These are phyloP conservation scores for Sphagnum tenellum DNA, from an alignment of 225 moss, liverwort and hornwort species.

Conservation along the genomic window DNA sequence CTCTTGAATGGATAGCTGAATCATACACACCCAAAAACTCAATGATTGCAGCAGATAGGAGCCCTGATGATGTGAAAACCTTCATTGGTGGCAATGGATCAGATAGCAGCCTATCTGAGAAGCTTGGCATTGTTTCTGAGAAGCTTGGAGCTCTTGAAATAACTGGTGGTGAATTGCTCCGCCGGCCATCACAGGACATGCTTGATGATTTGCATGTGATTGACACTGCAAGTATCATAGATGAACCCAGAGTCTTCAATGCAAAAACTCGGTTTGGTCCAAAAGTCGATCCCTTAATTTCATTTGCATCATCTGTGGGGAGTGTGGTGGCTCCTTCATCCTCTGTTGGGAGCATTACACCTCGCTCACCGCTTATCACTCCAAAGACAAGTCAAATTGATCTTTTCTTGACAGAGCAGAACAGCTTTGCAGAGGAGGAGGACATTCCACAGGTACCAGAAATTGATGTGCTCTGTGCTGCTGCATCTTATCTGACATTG, in stretches of 20 bases:
- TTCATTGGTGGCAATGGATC: constrained; percentile 37
- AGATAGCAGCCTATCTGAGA: constrained; percentile 30
- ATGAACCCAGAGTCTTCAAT: constrained; percentile 65
- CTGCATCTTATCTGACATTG: too few relatives aligned
- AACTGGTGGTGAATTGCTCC: constrained; percentile 46
- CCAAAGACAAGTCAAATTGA: constrained; percentile 78
- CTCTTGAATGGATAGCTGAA: constrained; percentile 79
- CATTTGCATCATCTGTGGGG: constrained; percentile 49
- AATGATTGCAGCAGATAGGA: constrained; percentile 35
- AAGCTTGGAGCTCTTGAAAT: constrained; percentile 42
- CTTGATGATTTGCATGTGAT: constrained; percentile 94
- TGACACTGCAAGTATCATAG: constrained; percentile 88
- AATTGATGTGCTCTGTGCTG: too few relatives aligned
- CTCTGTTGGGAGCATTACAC: constrained; percentile 77
- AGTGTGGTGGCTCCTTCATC: constrained; percentile 52
- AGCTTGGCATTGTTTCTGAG: constrained; percentile 40
- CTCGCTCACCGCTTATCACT: constrained; percentile 72
- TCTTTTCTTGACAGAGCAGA: constrained; percentile 61
- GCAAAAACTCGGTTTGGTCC: constrained; percentile 85
- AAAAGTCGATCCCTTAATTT: constrained; percentile 48
- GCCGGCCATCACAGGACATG: constrained; percentile 92
- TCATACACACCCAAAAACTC: constrained; percentile 58
- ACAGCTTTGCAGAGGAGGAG: constrained; percentile 55
- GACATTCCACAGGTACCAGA: constrained; percentile 68
- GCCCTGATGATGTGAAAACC: constrained; percentile 62